These are phyloP conservation scores for Citrus cavaleriei DNA, from an alignment of 345 rosid species.

Conservation along the genomic window DNA sequence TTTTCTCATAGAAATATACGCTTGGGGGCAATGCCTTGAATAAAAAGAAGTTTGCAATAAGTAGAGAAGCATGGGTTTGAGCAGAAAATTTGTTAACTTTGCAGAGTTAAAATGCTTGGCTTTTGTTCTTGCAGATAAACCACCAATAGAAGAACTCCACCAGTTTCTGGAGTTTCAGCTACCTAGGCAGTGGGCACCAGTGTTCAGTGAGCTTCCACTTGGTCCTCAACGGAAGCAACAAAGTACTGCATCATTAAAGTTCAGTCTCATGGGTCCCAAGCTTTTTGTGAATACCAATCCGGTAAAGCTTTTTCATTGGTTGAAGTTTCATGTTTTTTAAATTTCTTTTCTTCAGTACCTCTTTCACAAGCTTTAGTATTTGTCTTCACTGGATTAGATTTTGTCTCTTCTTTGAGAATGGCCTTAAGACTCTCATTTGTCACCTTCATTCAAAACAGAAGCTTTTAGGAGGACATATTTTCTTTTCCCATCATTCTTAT, in stretches of 20 bases:
- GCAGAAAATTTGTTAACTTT: background rate
- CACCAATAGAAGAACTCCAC: conserved; percentile 85
- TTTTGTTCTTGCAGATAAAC: conserved; percentile 64
- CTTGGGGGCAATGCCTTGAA: background rate
- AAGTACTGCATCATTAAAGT: conserved; percentile 66
- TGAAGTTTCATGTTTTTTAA: background rate
- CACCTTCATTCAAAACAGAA: background rate
- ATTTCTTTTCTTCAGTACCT: background rate
- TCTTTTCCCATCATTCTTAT: background rate
- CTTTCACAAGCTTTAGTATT: background rate
- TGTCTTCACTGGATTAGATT: background rate
- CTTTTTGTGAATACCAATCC: conserved; percentile 74
- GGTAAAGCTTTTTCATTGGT: conserved; percentile 36
- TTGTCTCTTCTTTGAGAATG: background rate
- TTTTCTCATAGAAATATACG: background rate
- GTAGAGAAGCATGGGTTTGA: background rate
- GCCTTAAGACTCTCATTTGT: background rate
- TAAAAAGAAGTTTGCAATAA: background rate
- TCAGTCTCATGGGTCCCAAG: conserved; percentile 92
- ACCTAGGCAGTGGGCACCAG: conserved; percentile 97
- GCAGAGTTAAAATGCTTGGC: background rate
- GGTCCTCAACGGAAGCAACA: conserved; percentile 85
- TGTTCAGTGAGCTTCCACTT: conserved; percentile 94
- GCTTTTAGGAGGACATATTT: background rate
- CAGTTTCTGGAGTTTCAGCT: conserved; percentile 97